Percentiles rank a stretch among this genome's conserved stretches.
Evolutionary conservation across 2,329 filamentous ascomycete species (phyloP).

Genomic region (Botrytis aclada): DNA sequence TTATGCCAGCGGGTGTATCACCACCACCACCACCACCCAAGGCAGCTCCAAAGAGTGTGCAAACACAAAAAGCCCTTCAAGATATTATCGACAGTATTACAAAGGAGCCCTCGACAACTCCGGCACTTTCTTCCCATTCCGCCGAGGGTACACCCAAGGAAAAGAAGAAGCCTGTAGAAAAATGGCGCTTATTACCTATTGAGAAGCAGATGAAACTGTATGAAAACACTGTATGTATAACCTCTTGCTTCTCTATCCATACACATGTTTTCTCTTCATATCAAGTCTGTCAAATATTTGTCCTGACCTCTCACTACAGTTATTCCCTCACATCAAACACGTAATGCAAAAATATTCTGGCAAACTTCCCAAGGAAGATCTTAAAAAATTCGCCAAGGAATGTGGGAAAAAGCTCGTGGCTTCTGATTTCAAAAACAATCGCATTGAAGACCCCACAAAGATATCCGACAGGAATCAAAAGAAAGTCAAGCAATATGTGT

Average conservation of each 20-base stretch:
- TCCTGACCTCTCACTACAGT: slow-evolving; percentile 39
- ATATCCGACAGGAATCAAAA: slow-evolving; percentile 75
- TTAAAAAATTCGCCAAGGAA: slow-evolving; percentile 62
- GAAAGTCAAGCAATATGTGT: slow-evolving; percentile 79
- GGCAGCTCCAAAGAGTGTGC: slow-evolving; percentile 43
- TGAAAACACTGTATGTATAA: slow-evolving; percentile 77
- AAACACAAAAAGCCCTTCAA: slow-evolving; percentile 71
- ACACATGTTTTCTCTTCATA: not conserved
- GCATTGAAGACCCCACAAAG: slow-evolving; percentile 77
- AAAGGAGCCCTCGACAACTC: slow-evolving; percentile 50
- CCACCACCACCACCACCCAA: slow-evolving; percentile 51
- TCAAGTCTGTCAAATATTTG: slow-evolving; percentile 23
- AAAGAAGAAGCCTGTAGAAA: slow-evolving; percentile 62
- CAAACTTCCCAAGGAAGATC: slow-evolving; percentile 77
- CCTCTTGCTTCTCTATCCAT: not conserved
- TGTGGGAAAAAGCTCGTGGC: slow-evolving; percentile 85
- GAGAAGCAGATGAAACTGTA: slow-evolving; percentile 96
- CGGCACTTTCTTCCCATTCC: slow-evolving; percentile 61
- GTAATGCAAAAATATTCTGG: slow-evolving; percentile 84
- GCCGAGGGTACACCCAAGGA: slow-evolving; percentile 50
- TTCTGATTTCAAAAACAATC: slow-evolving; percentile 85
- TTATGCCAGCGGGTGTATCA: slow-evolving; percentile 59
- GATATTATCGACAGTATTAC: slow-evolving; percentile 84
- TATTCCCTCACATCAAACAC: slow-evolving; percentile 80
- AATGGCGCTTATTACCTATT: slow-evolving; percentile 64